Evolutionary conservation across 371 early-diverging fungal genomes (phyloP).

Genomic region (Globomyces sp.): DNA sequence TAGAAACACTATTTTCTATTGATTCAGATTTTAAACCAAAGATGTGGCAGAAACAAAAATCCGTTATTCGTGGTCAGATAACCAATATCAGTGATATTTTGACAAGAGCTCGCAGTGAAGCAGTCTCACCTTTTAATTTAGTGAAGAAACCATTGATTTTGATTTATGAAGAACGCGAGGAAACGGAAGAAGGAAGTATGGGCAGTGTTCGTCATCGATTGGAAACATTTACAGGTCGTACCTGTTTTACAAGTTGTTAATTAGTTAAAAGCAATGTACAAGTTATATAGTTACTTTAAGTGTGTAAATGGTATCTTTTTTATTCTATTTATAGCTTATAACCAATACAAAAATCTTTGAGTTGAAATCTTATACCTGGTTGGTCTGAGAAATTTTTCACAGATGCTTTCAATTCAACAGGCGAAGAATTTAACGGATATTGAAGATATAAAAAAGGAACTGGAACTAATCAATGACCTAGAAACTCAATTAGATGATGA

Average conservation of each 20-base stretch:
- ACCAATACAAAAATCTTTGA: too few species aligned
- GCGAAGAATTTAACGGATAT: too few species aligned
- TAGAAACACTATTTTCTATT: conserved; percentile 63
- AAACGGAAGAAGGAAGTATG: conserved; percentile 9
- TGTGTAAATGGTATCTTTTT: too few species aligned
- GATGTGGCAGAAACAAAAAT: conserved; percentile 78
- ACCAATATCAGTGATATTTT: conserved; percentile 76
- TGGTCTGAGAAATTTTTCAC: too few species aligned
- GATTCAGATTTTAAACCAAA: conserved; percentile 78
- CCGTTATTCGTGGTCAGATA: conserved; percentile 83
- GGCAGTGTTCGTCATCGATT: conserved; percentile 41
- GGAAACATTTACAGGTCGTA: conserved; percentile 38
- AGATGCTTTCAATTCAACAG: too few species aligned
- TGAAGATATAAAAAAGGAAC: too few species aligned
- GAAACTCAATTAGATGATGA: too few species aligned
- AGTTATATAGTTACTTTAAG: too few species aligned
- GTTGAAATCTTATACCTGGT: too few species aligned
- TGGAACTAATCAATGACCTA: too few species aligned
- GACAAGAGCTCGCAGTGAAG: conserved; percentile 33
- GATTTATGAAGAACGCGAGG: conserved; percentile 35
- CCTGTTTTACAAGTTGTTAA: conserved; percentile 24
- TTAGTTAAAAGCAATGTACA: not conserved
- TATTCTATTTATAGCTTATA: too few species aligned
- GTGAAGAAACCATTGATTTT: conserved; percentile 44
- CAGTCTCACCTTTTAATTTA: conserved; percentile 38